These are phyloP conservation scores for Aspergillus ruber DNA, from an alignment of 2,329 filamentous ascomycete species.

Conservation along the genomic window DNA sequence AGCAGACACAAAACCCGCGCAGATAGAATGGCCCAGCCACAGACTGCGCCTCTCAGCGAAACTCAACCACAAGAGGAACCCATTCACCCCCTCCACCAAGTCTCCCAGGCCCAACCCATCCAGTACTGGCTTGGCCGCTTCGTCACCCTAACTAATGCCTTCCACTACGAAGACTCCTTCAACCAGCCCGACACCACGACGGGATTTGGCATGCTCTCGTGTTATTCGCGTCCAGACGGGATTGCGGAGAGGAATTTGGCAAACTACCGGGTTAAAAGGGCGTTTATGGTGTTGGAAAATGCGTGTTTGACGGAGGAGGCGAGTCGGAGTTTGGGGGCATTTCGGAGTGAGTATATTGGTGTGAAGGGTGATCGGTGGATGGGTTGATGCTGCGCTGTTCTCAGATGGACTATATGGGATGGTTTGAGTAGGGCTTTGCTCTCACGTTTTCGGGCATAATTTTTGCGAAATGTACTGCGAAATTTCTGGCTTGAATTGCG, in stretches of 20 bases:
- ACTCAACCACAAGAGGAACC: not conserved
- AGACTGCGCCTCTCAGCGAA: not conserved
- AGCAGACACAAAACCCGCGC: slow-evolving; percentile 4
- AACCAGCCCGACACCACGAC: slow-evolving; percentile 21
- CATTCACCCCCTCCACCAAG: slow-evolving; percentile 8
- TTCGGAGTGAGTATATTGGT: slow-evolving; percentile 20
- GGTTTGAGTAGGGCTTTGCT: no score
- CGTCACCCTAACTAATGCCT: slow-evolving; percentile 22
- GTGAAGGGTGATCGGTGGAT: slow-evolving; percentile 16
- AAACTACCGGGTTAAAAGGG: slow-evolving; percentile 22
- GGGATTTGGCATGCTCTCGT: slow-evolving; percentile 19
- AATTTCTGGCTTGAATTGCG: no score
- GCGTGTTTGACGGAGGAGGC: slow-evolving; percentile 31
- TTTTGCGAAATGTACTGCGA: no score
- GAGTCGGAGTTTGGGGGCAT: slow-evolving; percentile 24
- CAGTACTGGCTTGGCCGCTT: slow-evolving; percentile 30
- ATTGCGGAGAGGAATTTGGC: slow-evolving; percentile 7
- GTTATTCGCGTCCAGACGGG: slow-evolving; percentile 11
- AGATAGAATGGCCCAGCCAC: slow-evolving; percentile 9
- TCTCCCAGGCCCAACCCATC: slow-evolving; percentile 17
- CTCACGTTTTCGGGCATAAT: no score
- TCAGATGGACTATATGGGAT: no score
- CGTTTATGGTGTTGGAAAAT: slow-evolving; percentile 29
- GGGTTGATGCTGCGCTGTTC: not conserved
- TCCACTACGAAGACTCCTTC: slow-evolving; percentile 29